phyloP scores from a whole-genome alignment of 495 filamentous ascomycete species.

The Aspergillus bertholletiae region DNA sequence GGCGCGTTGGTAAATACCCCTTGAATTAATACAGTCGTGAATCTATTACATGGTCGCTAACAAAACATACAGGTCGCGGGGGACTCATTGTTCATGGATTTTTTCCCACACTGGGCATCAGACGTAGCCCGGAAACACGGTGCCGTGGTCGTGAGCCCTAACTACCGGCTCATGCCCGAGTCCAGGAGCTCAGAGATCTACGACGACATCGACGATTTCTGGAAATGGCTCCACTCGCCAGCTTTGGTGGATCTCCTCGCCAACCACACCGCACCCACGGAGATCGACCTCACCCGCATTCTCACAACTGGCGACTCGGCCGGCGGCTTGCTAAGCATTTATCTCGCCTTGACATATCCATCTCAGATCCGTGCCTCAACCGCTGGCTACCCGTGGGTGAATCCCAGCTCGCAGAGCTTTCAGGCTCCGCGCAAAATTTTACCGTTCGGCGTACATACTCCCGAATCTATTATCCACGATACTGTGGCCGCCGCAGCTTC shows the following conservation, averaged over 20 bases:
- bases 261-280: background rate
- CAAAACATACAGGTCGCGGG: too few relatives aligned
- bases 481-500: background rate
- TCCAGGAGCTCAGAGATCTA: background rate
- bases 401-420: conserved; percentile 15
- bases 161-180: conserved; percentile 16
- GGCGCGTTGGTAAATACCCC: too few relatives aligned
- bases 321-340: conserved; percentile 6
- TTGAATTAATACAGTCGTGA: too few relatives aligned
- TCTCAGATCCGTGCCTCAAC: background rate
- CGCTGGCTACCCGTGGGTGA: conserved; percentile 5
- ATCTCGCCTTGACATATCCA: conserved; percentile 2
- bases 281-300: conserved; percentile 3
- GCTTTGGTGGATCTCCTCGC: background rate
- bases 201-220: conserved; percentile 12
- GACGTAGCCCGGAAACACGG: conserved; percentile 9
- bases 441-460: too few relatives aligned
- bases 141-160: conserved; percentile 20
- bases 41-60: too few relatives aligned
- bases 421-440: too few relatives aligned
- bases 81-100: too few relatives aligned
- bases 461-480: background rate
- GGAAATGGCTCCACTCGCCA: conserved; percentile 8
- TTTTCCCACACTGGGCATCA: too few relatives aligned
- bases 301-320: conserved; percentile 6